These are phyloP conservation scores for Evansstolkia leycettana DNA, from an alignment of 495 filamentous ascomycete genomes.

Conservation along the genomic window DNA sequence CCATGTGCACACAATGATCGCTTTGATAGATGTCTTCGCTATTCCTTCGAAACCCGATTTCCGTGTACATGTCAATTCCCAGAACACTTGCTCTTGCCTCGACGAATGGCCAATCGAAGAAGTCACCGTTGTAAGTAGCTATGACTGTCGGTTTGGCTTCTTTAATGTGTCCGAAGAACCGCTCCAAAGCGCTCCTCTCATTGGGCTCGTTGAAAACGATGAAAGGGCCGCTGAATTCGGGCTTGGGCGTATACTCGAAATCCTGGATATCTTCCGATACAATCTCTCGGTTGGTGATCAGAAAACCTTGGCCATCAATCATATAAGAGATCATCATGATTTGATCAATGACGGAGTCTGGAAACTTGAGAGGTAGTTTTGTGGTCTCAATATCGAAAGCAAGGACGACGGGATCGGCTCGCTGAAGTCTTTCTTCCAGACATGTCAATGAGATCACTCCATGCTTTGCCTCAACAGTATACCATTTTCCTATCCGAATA, in stretches of 20 bases:
- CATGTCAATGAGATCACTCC: slow-evolving; percentile 69
- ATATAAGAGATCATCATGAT: slow-evolving; percentile 99
- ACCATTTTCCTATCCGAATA: slow-evolving; percentile 96
- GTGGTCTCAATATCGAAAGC: slow-evolving; percentile 98
- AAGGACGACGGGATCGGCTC: slow-evolving; percentile 90
- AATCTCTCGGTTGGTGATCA: slow-evolving; percentile 97
- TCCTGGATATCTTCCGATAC: slow-evolving; percentile 96
- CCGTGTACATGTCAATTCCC: slow-evolving; percentile 98
- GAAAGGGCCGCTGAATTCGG: slow-evolving; percentile 89
- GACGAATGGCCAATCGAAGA: slow-evolving; percentile 99
- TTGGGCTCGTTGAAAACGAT: slow-evolving; percentile 97
- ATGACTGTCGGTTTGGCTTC: slow-evolving; percentile 91
- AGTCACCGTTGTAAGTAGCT: slow-evolving; percentile 99
- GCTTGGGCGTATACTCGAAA: slow-evolving; percentile 96
- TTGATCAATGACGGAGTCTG: slow-evolving; percentile 89
- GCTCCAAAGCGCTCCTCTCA: slow-evolving; percentile 74
- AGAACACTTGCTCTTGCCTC: slow-evolving; percentile 83
- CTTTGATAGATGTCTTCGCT: slow-evolving; percentile 92
- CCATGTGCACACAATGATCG: slow-evolving; percentile 94
- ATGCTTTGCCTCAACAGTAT: slow-evolving; percentile 88
- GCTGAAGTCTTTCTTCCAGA: slow-evolving; percentile 76
- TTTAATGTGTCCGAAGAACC: slow-evolving; percentile 94
- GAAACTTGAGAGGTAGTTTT: slow-evolving; percentile 93
- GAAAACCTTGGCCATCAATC: slow-evolving; percentile 97
- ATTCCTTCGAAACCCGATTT: slow-evolving; percentile 93